These are phyloP conservation scores for Paramecium caudatum DNA, from an alignment of 73 alveolate genomes.

Conservation along the genomic window DNA sequence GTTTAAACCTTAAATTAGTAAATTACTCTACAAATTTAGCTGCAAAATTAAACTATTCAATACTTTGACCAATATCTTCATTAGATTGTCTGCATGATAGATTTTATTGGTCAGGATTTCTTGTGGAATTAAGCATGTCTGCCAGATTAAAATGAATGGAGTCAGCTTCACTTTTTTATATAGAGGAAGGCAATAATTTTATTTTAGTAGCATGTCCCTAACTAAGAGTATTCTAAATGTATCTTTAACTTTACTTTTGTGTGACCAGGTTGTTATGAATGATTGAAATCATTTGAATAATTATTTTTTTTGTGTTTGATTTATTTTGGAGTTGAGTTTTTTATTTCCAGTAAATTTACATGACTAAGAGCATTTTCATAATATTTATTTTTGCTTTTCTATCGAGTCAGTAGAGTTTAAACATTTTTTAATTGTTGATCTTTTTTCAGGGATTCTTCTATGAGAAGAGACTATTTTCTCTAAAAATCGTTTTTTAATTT, in stretches of 20 bases:
- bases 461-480: constrained; percentile 16
- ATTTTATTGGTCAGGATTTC: constrained; percentile 51
- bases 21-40: not conserved
- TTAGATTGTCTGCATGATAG: constrained; percentile 42
- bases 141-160: constrained; percentile 59
- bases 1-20: not conserved
- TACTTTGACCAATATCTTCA: constrained; percentile 31
- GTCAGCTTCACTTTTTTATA: constrained; percentile 63
- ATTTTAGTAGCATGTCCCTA: constrained; percentile 51
- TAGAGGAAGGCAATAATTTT: constrained; percentile 35
- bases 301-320: constrained; percentile 56
- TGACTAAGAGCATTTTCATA: constrained; percentile 54
- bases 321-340: constrained; percentile 37
- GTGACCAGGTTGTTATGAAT: not conserved
- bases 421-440: constrained; percentile 29
- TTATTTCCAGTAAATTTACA: not conserved
- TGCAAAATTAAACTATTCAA: constrained; percentile 46
- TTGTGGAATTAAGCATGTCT: constrained; percentile 52
- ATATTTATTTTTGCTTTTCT: constrained; percentile 62
- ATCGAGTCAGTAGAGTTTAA: constrained; percentile 26
- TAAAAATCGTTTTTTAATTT: constrained; percentile 45
- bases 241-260: not conserved
- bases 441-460: constrained; percentile 46
- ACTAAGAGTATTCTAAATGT: constrained; percentile 36
- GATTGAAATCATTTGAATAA: constrained; percentile 17